phyloP scores from a whole-genome alignment of 129 eudicot genomes.

The Logfia minima region DNA sequence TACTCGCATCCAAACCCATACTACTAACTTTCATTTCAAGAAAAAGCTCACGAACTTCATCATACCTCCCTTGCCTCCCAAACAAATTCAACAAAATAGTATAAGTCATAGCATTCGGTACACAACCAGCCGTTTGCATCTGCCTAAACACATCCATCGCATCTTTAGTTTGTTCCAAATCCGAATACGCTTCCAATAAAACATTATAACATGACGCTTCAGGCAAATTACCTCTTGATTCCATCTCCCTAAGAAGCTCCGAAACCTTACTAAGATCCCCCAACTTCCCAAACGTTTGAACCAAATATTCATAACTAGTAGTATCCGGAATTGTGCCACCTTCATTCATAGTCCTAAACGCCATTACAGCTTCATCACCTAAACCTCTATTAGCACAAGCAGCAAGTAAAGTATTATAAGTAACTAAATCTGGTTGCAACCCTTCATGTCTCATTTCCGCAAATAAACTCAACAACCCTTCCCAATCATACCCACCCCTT shows the following conservation, averaged over 20 bases:
- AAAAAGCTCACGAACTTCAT: conserved; percentile 87
- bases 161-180: conserved; percentile 61
- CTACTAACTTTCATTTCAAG: conserved; percentile 97
- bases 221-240: conserved; percentile 72
- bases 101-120: conserved; percentile 77
- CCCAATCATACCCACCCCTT: conserved; percentile 89
- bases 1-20: conserved; percentile 80
- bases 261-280: conserved; percentile 73
- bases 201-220: conserved; percentile 79
- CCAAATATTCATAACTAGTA: conserved; percentile 70
- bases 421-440: conserved; percentile 87
- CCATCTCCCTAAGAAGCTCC: conserved; percentile 78
- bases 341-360: conserved; percentile 91
- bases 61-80: conserved; percentile 83
- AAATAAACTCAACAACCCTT: conserved; percentile 79
- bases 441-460: conserved; percentile 97
- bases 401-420: conserved; percentile 84
- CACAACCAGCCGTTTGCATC: conserved; percentile 88
- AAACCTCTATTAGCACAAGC: conserved; percentile 82
- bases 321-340: conserved; percentile 88
- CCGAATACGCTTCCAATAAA: conserved; percentile 77
- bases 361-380: conserved; percentile 93
- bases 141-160: conserved; percentile 90
- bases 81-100: conserved; percentile 75
- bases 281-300: conserved; percentile 78